Evolutionary conservation across 148 eudicot species (phyloP).

Genomic region (Beta vulgaris): DNA sequence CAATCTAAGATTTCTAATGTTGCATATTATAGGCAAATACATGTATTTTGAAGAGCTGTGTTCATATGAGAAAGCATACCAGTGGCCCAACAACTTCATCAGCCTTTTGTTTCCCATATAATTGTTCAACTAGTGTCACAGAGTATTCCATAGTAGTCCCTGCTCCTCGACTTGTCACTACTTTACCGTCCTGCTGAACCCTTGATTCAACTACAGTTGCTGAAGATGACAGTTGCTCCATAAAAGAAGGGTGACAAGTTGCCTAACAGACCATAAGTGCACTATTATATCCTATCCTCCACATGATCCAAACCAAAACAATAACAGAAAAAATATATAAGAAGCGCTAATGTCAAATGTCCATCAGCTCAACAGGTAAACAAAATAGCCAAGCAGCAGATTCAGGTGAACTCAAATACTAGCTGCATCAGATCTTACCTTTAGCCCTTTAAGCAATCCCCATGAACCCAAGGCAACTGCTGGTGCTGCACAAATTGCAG

Average conservation of each 20-base stretch:
- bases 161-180: conserved; percentile 94
- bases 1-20: background rate
- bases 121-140: conserved; percentile 67
- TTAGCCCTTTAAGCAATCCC: conserved; percentile 83
- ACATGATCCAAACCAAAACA: background rate
- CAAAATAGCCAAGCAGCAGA: background rate
- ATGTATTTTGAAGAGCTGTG: background rate
- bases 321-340: background rate
- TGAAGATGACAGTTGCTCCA: conserved; percentile 84
- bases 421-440: conserved; percentile 36
- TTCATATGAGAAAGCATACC: conserved; percentile 39
- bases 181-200: conserved; percentile 87
- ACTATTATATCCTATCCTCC: background rate
- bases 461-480: conserved; percentile 95
- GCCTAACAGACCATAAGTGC: conserved; percentile 48
- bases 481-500: conserved; percentile 97
- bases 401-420: background rate
- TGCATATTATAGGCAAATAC: background rate
- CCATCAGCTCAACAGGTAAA: background rate
- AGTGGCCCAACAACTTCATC: conserved; percentile 77
- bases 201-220: conserved; percentile 82
- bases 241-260: conserved; percentile 87
- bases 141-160: conserved; percentile 89
- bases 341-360: background rate
- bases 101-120: conserved; percentile 87